Evolutionary conservation across 495 filamentous ascomycete species (phyloP).

Genomic region (Daldinia vernicosa): DNA sequence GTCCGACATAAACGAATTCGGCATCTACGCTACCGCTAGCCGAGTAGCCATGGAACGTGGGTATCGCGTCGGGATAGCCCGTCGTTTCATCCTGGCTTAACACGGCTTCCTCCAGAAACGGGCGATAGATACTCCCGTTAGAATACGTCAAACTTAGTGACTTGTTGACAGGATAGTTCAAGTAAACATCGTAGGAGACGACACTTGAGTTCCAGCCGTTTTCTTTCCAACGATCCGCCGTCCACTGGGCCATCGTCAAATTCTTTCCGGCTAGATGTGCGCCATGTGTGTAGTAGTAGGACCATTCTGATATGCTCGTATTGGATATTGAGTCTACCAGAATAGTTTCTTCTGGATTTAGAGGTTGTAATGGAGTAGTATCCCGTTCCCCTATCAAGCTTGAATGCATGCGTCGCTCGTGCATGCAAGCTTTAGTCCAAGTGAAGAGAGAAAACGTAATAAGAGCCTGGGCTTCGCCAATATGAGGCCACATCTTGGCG

Average conservation of each 20-base stretch:
- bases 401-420: slow-evolving; percentile 23
- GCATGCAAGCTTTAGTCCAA: slow-evolving; percentile 31
- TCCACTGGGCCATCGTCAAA: slow-evolving; percentile 71
- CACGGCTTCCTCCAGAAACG: slow-evolving; percentile 78
- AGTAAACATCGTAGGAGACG: slow-evolving; percentile 78
- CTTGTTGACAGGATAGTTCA: slow-evolving; percentile 83
- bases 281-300: slow-evolving; percentile 51
- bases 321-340: slow-evolving; percentile 45
- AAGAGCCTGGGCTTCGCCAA: not conserved
- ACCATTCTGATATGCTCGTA: slow-evolving; percentile 45
- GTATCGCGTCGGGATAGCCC: slow-evolving; percentile 71
- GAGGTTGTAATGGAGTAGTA: slow-evolving; percentile 39
- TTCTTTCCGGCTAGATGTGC: slow-evolving; percentile 52
- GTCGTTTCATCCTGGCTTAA: slow-evolving; percentile 78
- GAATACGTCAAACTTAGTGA: slow-evolving; percentile 66
- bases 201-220: slow-evolving; percentile 76
- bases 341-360: slow-evolving; percentile 40
- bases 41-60: slow-evolving; percentile 90
- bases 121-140: slow-evolving; percentile 71
- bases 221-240: slow-evolving; percentile 76
- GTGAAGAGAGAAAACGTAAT: not conserved
- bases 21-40: slow-evolving; percentile 83
- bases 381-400: slow-evolving; percentile 25
- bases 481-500: not conserved
- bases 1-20: slow-evolving; percentile 75